These are phyloP conservation scores for Pittosporum tobira DNA, from an alignment of 129 eudicot genomes.

Conservation along the genomic window DNA sequence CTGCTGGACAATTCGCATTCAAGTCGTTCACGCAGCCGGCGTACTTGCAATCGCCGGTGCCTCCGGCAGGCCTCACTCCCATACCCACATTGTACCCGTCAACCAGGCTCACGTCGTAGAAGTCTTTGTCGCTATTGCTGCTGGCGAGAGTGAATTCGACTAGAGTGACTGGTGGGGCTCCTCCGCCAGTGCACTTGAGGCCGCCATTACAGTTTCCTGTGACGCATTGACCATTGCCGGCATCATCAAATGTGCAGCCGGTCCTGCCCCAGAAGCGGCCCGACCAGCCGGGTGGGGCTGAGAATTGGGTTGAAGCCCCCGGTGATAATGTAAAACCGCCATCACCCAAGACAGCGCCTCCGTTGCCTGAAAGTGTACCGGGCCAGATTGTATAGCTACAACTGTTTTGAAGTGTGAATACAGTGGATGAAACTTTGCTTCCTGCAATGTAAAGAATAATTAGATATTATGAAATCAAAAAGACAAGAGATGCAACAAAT, in stretches of 20 bases:
- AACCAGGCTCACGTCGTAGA: conserved; percentile 65
- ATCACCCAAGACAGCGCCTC: conserved; percentile 41
- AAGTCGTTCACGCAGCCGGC: conserved; percentile 63
- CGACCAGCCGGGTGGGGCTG: conserved; percentile 52
- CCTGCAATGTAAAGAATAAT: conserved; percentile 27
- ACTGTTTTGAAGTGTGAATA: conserved; percentile 50
- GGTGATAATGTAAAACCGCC: conserved; percentile 54
- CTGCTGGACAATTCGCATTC: conserved; percentile 42
- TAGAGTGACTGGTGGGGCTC: conserved; percentile 51
- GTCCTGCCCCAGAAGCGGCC: too few species aligned
- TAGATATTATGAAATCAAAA: too few species aligned
- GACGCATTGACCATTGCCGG: conserved; percentile 45
- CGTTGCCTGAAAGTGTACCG: too few species aligned
- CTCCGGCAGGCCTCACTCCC: conserved; percentile 50
- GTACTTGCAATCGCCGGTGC: conserved; percentile 59
- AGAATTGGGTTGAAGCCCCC: conserved; percentile 43
- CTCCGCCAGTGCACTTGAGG: conserved; percentile 54
- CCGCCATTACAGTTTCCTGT: conserved; percentile 55
- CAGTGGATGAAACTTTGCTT: conserved; percentile 32
- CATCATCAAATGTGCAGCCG: conserved; percentile 52
- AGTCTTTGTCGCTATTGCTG: conserved; percentile 37
- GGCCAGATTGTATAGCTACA: conserved; percentile 69
- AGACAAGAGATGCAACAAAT: too few species aligned
- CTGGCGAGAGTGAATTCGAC: conserved; percentile 54
- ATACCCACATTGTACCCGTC: conserved; percentile 72